Percentiles rank a stretch among this genome's conserved stretches.
Evolutionary conservation across 805 yeast species (phyloP).

Genomic region (Metschnikowia gruessii): DNA sequence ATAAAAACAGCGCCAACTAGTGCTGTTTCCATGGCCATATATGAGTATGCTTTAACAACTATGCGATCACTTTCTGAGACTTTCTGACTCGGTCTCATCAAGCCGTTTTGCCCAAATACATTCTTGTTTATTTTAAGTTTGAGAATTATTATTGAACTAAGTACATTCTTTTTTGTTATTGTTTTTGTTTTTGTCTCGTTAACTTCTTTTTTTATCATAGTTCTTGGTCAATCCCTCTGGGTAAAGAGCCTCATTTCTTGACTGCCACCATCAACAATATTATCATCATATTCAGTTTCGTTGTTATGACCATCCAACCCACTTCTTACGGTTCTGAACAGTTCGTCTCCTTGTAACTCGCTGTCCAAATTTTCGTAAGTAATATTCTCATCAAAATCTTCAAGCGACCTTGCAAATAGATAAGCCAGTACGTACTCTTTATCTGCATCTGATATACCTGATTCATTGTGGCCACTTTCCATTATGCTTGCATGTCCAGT

Average conservation of each 20-base stretch:
- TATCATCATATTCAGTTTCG: not conserved
- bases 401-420: slow-evolving; percentile 29
- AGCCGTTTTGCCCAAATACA: too few species aligned
- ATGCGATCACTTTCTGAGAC: slow-evolving; percentile 2
- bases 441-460: slow-evolving; percentile 24
- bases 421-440: slow-evolving; percentile 42
- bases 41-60: slow-evolving; percentile 42
- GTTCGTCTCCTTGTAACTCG: not conserved
- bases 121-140: too few species aligned
- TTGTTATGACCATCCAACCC: not conserved
- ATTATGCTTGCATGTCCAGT: not conserved
- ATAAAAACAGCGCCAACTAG: slow-evolving; percentile 79
- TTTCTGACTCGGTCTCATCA: not conserved
- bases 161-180: not conserved
- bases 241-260: not conserved
- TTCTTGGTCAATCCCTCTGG: not conserved
- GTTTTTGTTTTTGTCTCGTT: not conserved
- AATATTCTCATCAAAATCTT: slow-evolving; percentile 6
- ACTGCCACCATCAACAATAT: not conserved
- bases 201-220: not conserved
- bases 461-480: slow-evolving; percentile 1
- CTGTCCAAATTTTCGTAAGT: not conserved
- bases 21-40: slow-evolving; percentile 65
- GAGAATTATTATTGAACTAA: too few species aligned
- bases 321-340: not conserved